Evolutionary conservation across 75 land plant genomes (phyloP).

Genomic region (Isoetes taiwanensis): DNA sequence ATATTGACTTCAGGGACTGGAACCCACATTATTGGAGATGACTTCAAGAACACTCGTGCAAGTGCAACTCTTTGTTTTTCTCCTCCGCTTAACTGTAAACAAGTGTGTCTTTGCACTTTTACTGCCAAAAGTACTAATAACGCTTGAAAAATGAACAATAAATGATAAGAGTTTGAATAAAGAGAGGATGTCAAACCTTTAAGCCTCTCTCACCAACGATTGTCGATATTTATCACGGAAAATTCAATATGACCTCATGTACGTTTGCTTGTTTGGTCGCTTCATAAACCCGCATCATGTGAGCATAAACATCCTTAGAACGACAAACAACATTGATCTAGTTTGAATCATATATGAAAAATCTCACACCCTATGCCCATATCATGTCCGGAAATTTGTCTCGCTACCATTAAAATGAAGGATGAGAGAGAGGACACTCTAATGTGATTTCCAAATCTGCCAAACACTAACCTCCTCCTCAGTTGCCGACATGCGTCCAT

Average conservation of each 20-base stretch:
- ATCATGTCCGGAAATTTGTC: too few species aligned
- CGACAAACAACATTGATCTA: too few species aligned
- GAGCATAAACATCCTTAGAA: too few species aligned
- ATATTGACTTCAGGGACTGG: too few species aligned
- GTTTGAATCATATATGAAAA: too few species aligned
- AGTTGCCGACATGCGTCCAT: slow-evolving; percentile 80
- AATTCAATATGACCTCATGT: slow-evolving; percentile 83
- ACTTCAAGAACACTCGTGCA: slow-evolving; percentile 87
- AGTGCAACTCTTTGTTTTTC: slow-evolving; percentile 93
- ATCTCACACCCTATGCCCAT: too few species aligned
- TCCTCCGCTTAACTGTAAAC: slow-evolving; percentile 90
- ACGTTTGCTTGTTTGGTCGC: slow-evolving; percentile 83
- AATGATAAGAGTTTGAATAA: too few species aligned
- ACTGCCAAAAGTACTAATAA: too few species aligned
- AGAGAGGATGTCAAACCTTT: slow-evolving; percentile 42
- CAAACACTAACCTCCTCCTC: slow-evolving; percentile 64
- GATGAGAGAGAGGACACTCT: background rate
- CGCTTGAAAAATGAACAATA: too few species aligned
- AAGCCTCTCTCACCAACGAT: slow-evolving; percentile 91
- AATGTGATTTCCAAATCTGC: too few species aligned
- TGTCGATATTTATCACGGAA: slow-evolving; percentile 72
- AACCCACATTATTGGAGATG: slow-evolving; percentile 60
- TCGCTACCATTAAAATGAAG: too few species aligned
- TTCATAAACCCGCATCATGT: slow-evolving; percentile 81
- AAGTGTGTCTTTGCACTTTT: too few species aligned